Conservation (phyloP, 768 basidiomycete species). For the Suillus tomentosus region DNA sequence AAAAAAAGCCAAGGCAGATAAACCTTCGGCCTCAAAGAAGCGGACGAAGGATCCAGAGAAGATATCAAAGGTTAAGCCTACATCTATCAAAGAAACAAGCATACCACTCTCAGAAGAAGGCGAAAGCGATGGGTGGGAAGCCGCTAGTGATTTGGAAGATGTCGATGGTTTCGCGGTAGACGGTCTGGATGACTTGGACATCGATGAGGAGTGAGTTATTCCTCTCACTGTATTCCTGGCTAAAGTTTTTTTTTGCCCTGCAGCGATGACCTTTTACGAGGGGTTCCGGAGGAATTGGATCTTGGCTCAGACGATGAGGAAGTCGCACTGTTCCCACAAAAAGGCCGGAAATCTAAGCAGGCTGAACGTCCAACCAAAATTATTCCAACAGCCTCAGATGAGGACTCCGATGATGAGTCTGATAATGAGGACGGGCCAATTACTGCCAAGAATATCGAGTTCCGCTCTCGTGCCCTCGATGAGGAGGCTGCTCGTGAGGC, state of each 20-base stretch:
- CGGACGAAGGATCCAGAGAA: slow-evolving; percentile 21
- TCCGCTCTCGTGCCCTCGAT: slow-evolving; percentile 77
- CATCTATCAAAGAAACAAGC: slow-evolving; percentile 43
- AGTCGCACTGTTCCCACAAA: slow-evolving; percentile 36
- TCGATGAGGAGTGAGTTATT: slow-evolving; percentile 48
- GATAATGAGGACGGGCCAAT: slow-evolving; percentile 56
- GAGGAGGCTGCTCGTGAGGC: slow-evolving; percentile 66
- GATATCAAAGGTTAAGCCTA: slow-evolving; percentile 47
- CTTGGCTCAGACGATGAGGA: slow-evolving; percentile 63
- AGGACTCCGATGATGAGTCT: slow-evolving; percentile 39
- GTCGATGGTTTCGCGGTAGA: slow-evolving; percentile 37
- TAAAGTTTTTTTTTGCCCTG: slow-evolving; percentile 15
- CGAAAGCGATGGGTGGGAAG: slow-evolving; percentile 22
- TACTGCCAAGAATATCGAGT: slow-evolving; percentile 82
- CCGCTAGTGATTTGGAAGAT: slow-evolving; percentile 46
- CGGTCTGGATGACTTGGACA: slow-evolving; percentile 52
- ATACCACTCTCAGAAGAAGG: slow-evolving; percentile 33
- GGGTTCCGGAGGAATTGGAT: slow-evolving; percentile 60
- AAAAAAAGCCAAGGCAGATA: slow-evolving; percentile 39
- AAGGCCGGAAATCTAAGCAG: slow-evolving; percentile 56
- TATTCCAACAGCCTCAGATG: slow-evolving; percentile 53
- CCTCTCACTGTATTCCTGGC: slow-evolving; percentile 8
- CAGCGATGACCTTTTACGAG: slow-evolving; percentile 54
- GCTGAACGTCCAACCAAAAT: slow-evolving; percentile 48
- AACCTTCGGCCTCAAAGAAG: neutral